Evolutionary conservation across 805 yeast species (phyloP), one percentile per base, ranked within the genome.

Genomic region (Metschnikowia drakensbergensis): DNA sequence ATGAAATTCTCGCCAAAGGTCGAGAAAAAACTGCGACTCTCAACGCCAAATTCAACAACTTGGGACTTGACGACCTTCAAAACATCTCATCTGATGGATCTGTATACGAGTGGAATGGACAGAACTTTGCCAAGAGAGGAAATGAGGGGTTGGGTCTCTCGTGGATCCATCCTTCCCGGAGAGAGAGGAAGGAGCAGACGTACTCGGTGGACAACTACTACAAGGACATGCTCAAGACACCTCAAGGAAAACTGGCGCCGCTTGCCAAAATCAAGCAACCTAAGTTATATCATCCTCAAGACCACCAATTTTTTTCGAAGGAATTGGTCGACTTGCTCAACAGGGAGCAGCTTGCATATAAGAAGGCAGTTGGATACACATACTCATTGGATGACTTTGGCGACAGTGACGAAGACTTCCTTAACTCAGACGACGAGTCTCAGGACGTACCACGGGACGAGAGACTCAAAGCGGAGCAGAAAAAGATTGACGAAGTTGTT

Each of bases 91-190:
- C 89, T 6, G 96, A 89, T 55, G 84, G 85, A 25, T 84, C 90
- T 0, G 94, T 97, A 0, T 92, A 92, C 66, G 97, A 91, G 66
- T 92, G 99, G 99, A 90, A 94, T 61, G 99, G 99, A 13, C 78
- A 84, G 57, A 84, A 86, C 58, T 86, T 84, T 64, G 90, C 92
- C 52, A 80, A 82, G 58, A 72, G 67, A 49, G 72, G 67, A 17
- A 58, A 52, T 32, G 71, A 72, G 31, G 62, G 60, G 5, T 49
- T 61, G 30, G 72, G 67, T 6, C 69, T 77, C 41, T 67, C 77
- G 3, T 86, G 91, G 88, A 80, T 86, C 30, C 85, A 86, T 57
- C 94, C 92, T 0, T 71, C 86, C 0, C 82, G 81, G 57, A 75
- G 94, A 65, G 88, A 86, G 60, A 70, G 91, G 54, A 86, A 85